Percentiles rank a stretch among this genome's conserved stretches.
Evolutionary conservation across 306 rosid species (phyloP).

Genomic region (Glycine tomentella): DNA sequence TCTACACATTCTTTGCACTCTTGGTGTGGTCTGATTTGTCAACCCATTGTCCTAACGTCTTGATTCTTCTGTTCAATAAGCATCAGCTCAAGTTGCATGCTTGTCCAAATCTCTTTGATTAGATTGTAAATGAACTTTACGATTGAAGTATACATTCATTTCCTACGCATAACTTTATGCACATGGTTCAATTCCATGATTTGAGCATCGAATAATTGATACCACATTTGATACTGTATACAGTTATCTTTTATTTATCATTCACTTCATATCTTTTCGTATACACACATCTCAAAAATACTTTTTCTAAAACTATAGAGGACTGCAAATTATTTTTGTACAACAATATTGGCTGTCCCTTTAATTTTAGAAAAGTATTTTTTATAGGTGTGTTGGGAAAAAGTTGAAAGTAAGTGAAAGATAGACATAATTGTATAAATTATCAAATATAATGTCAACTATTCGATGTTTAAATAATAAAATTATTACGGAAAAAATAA

Average conservation of each 20-base stretch:
- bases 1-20: conserved; percentile 39
- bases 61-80: conserved; percentile 18
- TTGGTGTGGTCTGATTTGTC: conserved; percentile 18
- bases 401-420: background rate
- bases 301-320: background rate
- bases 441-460: background rate
- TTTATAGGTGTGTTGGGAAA: background rate
- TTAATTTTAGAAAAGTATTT: background rate
- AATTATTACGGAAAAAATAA: background rate
- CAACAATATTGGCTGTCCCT: too few species aligned
- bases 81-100: conserved; percentile 39
- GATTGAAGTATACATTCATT: conserved; percentile 18
- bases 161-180: background rate
- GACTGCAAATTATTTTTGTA: background rate
- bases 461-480: background rate
- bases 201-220: background rate
- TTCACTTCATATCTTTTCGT: background rate
- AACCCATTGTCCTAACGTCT: background rate
- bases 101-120: conserved; percentile 27
- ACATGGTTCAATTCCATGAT: background rate
- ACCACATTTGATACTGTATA: background rate
- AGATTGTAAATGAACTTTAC: conserved; percentile 15
- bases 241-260: background rate
- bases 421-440: background rate
- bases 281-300: background rate